Base-by-base conservation (phyloP, 2,329 filamentous ascomycete genomes). In the Orbilia oligospora region DNA sequence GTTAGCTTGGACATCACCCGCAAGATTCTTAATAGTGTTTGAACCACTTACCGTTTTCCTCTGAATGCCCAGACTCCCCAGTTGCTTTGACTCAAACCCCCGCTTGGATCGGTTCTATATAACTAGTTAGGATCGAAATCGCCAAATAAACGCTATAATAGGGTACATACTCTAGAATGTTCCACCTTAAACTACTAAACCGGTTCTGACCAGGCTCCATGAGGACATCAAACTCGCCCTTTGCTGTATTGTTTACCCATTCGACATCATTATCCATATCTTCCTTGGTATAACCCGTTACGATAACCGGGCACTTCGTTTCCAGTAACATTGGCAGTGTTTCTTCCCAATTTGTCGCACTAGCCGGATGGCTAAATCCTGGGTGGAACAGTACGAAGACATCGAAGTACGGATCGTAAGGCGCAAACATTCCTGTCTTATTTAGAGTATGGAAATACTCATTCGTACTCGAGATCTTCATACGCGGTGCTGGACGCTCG, bases 391-490 rank as follows among this genome's bases (percentile, higher is more conserved):
- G 89, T 83, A 99, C 91, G 83, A 99, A 97, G 85, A 93, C 96
- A 87, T 99, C 96, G 84, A 99, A 97, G 86, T 99, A 99, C 0
- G 96, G 96, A 83, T 99, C 96, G 83, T 97, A 97, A 0, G 97
- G 96, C 73, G 92, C 90, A 86, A 98, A 99, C 83, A 94, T 89
- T 58, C 93, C 92, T 0, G 95, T 92, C 84, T 94, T 90, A 86
- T 99, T 95, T 81, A 99, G 89, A 1, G 93, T 98, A 85, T 99
- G 95, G 86, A 97, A 99, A 86, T 99, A 97, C 82, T 99, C 96
- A 65, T 98, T 95, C 83, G 94, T 97, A 0, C 97, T 99, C 84
- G 92, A 96, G 83, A 99, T 97, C 87, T 99, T 99, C 90, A 98
- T 90, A 81, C 92, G 91, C 70, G 92, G 90, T 83, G 92, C 93